phyloP scores from a whole-genome alignment of 1,139 yeast genomes.

The Debaryomyces subglobosus region DNA sequence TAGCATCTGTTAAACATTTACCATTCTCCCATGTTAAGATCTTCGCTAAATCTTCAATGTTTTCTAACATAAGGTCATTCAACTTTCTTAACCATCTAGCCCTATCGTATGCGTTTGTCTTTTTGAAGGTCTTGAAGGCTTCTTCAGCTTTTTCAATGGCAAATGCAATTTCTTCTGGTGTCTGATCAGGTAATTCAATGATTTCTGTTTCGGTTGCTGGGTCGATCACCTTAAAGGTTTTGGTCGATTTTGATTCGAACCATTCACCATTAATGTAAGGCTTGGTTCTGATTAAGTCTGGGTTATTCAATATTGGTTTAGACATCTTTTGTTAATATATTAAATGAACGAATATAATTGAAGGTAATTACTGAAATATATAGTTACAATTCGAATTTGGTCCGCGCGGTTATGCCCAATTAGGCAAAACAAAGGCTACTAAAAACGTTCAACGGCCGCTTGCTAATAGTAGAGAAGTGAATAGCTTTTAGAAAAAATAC shows the following conservation, averaged over 20 bases:
- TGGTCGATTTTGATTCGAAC: slow-evolving; percentile 52
- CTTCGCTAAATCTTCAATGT: slow-evolving; percentile 45
- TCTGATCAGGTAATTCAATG: slow-evolving; percentile 58
- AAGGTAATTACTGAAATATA: neutral
- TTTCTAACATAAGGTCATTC: slow-evolving; percentile 44
- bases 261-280: slow-evolving; percentile 76
- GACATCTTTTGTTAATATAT: slow-evolving; percentile 18
- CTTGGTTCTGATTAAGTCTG: slow-evolving; percentile 56
- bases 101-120: slow-evolving; percentile 67
- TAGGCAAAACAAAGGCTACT: neutral
- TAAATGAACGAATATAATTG: neutral
- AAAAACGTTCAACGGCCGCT: neutral
- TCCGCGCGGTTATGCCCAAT: slow-evolving; percentile 2
- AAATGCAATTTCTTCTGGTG: slow-evolving; percentile 54
- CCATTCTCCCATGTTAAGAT: slow-evolving; percentile 50
- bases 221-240: slow-evolving; percentile 67
- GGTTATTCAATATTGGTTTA: slow-evolving; percentile 45
- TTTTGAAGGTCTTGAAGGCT: slow-evolving; percentile 62
- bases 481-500: neutral
- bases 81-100: slow-evolving; percentile 65
- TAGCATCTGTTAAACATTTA: slow-evolving; percentile 43
- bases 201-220: slow-evolving; percentile 72
- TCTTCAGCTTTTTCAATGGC: slow-evolving; percentile 66
- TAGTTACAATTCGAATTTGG: neutral
- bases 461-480: neutral